Evolutionary conservation across 2,329 filamentous ascomycete species (phyloP), one percentile per base, ranked within the genome.

Genomic region (Remersonia thermophila): DNA sequence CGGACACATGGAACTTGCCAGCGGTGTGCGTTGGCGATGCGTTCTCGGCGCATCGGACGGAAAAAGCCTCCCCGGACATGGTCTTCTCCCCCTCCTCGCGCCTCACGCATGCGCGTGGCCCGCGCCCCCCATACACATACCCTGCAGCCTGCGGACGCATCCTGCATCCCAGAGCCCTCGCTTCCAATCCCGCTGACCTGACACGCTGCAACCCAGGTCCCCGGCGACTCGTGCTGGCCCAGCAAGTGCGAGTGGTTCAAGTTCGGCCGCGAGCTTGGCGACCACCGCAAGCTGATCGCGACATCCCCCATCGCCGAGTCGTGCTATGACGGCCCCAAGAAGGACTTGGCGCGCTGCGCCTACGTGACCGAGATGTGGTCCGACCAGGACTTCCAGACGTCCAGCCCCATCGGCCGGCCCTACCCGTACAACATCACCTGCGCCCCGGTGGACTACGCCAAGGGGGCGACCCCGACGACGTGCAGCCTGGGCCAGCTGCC

Each of bases 171-270:
- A n/a, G n/a, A n/a, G n/a, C n/a, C n/a, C n/a, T n/a, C n/a, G n/a
- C n/a, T n/a, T n/a, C n/a, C n/a, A n/a, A n/a, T n/a, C n/a, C n/a
- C n/a, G n/a, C n/a, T n/a, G n/a, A n/a, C n/a, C 35, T 40, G 6
- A 40, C 10, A 12, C 4, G 11, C 20, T 14, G 13, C n/a, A n/a
- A n/a, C 4, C 14, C 31, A 41, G 39, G 30, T 42, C 12, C 71
- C 72, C 1, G 62, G 60, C 6, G 68, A 75, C 36, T 14, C 43
- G 1, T 66, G 62, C 49, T 78, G 74, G 74, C 73, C 73, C 0
- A 55, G 54, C 0, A 14, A 41, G 1, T 30, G 47, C 2, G 51
- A 52, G 5, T 78, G 73, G 72, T 44, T 53, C 7, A 32, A 40
- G 0, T 60, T 78, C 33, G 74, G 77, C 47, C 30, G 47, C 12